A percentile compares a stretch with the other conserved stretches of the same genome.
phyloP scores from a whole-genome alignment of 2,329 filamentous ascomycete genomes.

The Botrytis fabae region DNA sequence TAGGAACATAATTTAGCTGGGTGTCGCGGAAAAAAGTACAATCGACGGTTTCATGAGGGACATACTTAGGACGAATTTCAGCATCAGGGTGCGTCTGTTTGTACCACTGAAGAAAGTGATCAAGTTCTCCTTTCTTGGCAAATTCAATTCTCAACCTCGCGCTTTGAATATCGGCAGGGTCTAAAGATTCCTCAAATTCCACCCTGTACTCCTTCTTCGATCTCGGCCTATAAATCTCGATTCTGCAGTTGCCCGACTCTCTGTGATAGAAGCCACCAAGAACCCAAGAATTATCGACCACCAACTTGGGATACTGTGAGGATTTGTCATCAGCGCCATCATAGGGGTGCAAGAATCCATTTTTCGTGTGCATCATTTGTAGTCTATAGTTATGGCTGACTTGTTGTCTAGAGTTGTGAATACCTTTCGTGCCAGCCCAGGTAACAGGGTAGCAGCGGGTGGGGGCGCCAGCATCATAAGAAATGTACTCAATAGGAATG shows the following conservation, averaged over 20 bases:
- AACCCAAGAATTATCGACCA: neutral
- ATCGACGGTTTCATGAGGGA: neutral
- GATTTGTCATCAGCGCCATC: constrained; percentile 5
- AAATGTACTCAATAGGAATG: constrained; percentile 1
- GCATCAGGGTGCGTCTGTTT: neutral
- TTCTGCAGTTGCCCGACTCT: neutral
- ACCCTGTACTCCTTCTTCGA: neutral
- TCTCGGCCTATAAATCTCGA: constrained; percentile 14
- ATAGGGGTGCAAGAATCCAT: neutral
- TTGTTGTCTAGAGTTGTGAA: neutral
- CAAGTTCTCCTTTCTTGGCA: neutral
- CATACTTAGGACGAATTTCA: neutral
- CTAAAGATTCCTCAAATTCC: too few species aligned
- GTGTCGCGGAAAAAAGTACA: neutral
- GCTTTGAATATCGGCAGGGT: neutral
- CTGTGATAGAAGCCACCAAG: neutral
- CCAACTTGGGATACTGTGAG: neutral
- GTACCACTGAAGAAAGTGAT: constrained; percentile 2
- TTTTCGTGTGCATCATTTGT: neutral
- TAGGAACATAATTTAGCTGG: neutral
- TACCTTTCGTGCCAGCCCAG: neutral
- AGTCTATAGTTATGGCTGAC: neutral
- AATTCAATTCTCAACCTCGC: constrained; percentile 14
- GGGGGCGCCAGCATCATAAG: constrained; percentile 1
- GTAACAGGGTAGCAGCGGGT: neutral